Conservation (phyloP, 2,329 filamentous ascomycete species). For the Fusarium cicatricum region DNA sequence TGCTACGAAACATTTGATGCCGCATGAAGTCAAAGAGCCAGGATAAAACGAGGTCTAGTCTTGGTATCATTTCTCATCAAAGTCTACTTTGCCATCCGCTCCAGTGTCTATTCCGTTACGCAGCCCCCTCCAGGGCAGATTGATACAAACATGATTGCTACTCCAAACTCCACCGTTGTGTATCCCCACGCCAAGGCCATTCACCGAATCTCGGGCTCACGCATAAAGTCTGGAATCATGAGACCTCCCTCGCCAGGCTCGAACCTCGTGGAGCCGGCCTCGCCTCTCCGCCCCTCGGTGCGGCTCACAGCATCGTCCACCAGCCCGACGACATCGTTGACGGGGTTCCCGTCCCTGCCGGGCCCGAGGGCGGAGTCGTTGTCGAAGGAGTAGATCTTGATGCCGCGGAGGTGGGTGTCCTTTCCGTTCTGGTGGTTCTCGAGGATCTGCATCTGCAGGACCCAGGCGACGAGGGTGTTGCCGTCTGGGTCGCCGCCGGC, state of each 20-base stretch:
- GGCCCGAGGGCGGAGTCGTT: slow-evolving; percentile 55
- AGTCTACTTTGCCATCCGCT: slow-evolving; percentile 19
- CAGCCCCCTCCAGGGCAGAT: slow-evolving; percentile 3
- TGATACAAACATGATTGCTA: slow-evolving; percentile 14
- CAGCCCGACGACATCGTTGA: slow-evolving; percentile 43
- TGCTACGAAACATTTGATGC: neutral
- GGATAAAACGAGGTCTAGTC: slow-evolving; percentile 2
- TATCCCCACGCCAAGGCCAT: neutral
- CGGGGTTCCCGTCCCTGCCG: slow-evolving; percentile 47
- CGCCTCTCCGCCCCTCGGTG: slow-evolving; percentile 21
- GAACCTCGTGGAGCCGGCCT: slow-evolving; percentile 41
- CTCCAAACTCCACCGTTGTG: slow-evolving; percentile 17
- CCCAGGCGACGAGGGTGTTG: slow-evolving; percentile 83
- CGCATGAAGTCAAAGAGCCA: neutral
- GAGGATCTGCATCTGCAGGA: slow-evolving; percentile 88
- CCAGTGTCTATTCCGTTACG: neutral
- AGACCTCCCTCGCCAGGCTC: slow-evolving; percentile 49
- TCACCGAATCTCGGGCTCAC: slow-evolving; percentile 53
- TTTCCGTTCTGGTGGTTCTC: slow-evolving; percentile 99
- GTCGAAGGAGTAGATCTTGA: slow-evolving; percentile 81
- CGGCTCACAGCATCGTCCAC: slow-evolving; percentile 31
- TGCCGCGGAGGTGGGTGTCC: slow-evolving; percentile 93
- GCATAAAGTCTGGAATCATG: slow-evolving; percentile 53
- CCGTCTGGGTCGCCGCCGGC: slow-evolving; percentile 68
- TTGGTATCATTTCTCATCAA: slow-evolving; percentile 23